Conservation (phyloP, 2,329 filamentous ascomycete genomes). For the Byssochlamys sp. region DNA sequence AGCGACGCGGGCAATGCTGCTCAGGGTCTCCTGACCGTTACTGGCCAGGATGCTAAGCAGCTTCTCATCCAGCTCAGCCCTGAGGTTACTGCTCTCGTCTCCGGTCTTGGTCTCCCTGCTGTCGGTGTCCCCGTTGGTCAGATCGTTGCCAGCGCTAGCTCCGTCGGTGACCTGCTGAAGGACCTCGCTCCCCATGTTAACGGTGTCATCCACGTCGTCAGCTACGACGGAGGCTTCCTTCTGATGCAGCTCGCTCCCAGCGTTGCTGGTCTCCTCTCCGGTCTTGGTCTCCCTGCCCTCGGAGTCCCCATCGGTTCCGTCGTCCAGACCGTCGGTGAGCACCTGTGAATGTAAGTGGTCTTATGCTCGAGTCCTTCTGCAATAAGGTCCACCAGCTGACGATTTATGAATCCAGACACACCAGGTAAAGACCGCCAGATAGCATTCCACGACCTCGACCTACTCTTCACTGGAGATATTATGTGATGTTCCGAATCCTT, state of each 20-base stretch:
- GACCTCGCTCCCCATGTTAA: conserved; percentile 16
- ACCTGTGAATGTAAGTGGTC: conserved; percentile 4
- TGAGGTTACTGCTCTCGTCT: conserved; percentile 18
- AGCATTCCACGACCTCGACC: background rate
- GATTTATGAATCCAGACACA: background rate
- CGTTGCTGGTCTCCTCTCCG: conserved; percentile 17
- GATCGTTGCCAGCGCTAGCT: conserved; percentile 17
- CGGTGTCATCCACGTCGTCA: conserved; percentile 21
- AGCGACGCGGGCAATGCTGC: background rate
- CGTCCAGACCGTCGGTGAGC: conserved; percentile 17
- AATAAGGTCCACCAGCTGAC: background rate
- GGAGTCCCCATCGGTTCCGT: conserved; percentile 19
- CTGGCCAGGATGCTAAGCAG: conserved; percentile 16
- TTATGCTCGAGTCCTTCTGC: background rate
- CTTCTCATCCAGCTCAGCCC: conserved; percentile 24
- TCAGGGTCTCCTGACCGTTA: conserved; percentile 14
- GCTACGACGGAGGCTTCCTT: conserved; percentile 19
- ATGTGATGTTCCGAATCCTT: background rate
- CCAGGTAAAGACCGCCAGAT: background rate
- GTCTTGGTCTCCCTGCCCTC: conserved; percentile 20
- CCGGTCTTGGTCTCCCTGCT: conserved; percentile 18
- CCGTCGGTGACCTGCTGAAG: conserved; percentile 17
- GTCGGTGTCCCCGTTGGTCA: conserved; percentile 18
- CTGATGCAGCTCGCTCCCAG: conserved; percentile 21
- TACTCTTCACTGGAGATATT: background rate